Percentiles rank a stretch among this genome's conserved stretches.
Conservation (phyloP, 1,139 yeast genomes). For the Pichia sp. region DNA sequence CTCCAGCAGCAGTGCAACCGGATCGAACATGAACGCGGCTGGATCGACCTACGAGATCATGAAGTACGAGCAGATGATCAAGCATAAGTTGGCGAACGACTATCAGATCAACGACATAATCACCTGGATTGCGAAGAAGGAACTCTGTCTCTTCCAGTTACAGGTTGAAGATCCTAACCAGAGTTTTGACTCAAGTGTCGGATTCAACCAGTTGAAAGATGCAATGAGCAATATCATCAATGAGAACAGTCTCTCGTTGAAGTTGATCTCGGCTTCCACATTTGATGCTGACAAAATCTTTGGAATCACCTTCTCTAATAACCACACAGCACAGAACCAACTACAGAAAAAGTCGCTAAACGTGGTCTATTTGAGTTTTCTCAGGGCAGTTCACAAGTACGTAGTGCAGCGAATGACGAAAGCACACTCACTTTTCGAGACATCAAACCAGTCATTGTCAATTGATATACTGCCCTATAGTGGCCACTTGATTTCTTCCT, state of each 20-base stretch:
- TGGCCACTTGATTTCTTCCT: constrained; percentile 29
- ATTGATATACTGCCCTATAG: constrained; percentile 32
- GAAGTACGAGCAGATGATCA: constrained; percentile 27
- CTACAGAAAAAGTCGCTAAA: constrained; percentile 27
- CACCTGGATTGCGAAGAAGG: constrained; percentile 31
- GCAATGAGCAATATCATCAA: constrained; percentile 31
- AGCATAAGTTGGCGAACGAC: constrained; percentile 25
- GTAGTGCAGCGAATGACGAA: constrained; percentile 25
- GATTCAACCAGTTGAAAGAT: constrained; percentile 30
- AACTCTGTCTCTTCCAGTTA: constrained; percentile 31
- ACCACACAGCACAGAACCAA: constrained; percentile 7
- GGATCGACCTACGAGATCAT: constrained; percentile 25
- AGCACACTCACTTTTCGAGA: constrained; percentile 20
- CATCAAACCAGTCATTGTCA: constrained; percentile 19
- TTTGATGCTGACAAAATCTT: constrained; percentile 23
- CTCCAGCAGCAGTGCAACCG: not conserved
- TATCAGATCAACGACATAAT: constrained; percentile 29
- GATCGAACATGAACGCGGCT: not conserved
- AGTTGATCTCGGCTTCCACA: constrained; percentile 27
- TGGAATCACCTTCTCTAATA: not conserved
- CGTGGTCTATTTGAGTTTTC: constrained; percentile 32
- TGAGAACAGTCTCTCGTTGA: constrained; percentile 26
- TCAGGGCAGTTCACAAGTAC: constrained; percentile 31
- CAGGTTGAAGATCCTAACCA: constrained; percentile 22
- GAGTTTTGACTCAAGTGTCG: constrained; percentile 19